A percentile compares a stretch with the other conserved stretches of the same genome.
These are phyloP conservation scores for Clavispora phyllophila DNA, from an alignment of 805 yeast species.

Conservation along the genomic window DNA sequence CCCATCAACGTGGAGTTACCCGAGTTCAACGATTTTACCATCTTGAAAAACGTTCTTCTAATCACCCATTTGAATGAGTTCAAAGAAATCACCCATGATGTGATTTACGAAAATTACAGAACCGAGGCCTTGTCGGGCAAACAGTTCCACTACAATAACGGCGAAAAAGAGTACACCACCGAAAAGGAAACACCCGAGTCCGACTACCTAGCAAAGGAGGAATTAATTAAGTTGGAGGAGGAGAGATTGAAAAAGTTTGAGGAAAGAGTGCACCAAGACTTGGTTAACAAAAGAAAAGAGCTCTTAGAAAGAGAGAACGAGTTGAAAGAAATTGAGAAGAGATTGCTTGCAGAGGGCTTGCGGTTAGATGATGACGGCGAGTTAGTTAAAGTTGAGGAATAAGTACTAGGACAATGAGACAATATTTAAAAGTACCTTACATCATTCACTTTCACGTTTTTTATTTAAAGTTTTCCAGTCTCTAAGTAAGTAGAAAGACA, in stretches of 20 bases:
- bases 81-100: conserved; percentile 84
- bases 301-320: conserved; percentile 81
- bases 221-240: conserved; percentile 84
- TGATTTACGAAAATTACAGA: conserved; percentile 83
- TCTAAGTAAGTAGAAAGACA: not conserved
- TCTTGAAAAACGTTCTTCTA: conserved; percentile 72
- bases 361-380: conserved; percentile 27
- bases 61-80: conserved; percentile 84
- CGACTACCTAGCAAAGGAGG: conserved; percentile 64
- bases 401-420: not conserved
- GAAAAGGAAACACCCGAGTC: conserved; percentile 12
- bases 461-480: not conserved
- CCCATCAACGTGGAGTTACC: conserved; percentile 64
- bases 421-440: not conserved
- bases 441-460: not conserved
- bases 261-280: conserved; percentile 83
- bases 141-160: conserved; percentile 35
- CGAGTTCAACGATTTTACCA: conserved; percentile 72
- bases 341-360: conserved; percentile 56
- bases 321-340: conserved; percentile 71
- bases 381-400: conserved; percentile 14
- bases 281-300: conserved; percentile 75
- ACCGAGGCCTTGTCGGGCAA: conserved; percentile 77
- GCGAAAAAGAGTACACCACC: conserved; percentile 10
- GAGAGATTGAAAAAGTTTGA: conserved; percentile 83